A percentile compares a stretch with the other conserved stretches of the same genome.
phyloP scores from a whole-genome alignment of 169 alveolate genomes.

The Plasmodium yoelii region DNA sequence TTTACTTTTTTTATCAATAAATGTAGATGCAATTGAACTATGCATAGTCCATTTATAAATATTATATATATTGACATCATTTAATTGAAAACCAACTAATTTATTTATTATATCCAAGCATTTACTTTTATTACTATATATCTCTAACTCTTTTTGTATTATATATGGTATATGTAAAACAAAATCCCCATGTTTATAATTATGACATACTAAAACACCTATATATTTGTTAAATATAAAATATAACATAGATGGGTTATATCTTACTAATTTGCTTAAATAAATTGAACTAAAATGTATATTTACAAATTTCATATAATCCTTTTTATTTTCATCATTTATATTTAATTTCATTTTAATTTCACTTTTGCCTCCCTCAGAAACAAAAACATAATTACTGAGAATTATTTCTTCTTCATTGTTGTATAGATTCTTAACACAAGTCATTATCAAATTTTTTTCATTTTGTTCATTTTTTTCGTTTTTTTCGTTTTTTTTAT shows the following conservation, averaged over 20 bases:
- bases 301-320: slow-evolving; percentile 89
- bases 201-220: slow-evolving; percentile 92
- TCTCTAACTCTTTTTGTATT: slow-evolving; percentile 83
- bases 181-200: slow-evolving; percentile 90
- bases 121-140: slow-evolving; percentile 15
- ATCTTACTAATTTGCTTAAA: slow-evolving; percentile 81
- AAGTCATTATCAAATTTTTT: slow-evolving; percentile 24
- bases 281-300: slow-evolving; percentile 88
- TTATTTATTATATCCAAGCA: slow-evolving; percentile 80
- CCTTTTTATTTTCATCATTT: slow-evolving; percentile 74
- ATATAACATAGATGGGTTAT: slow-evolving; percentile 90
- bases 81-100: slow-evolving; percentile 77
- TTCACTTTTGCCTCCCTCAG: slow-evolving; percentile 82
- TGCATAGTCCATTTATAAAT: slow-evolving; percentile 86
- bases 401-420: slow-evolving; percentile 82
- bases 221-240: slow-evolving; percentile 87
- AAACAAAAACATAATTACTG: slow-evolving; percentile 82
- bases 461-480: neutral
- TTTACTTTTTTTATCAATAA: slow-evolving; percentile 78
- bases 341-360: slow-evolving; percentile 40
- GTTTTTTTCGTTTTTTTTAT: too few relatives aligned
- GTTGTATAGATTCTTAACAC: slow-evolving; percentile 21
- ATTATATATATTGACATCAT: slow-evolving; percentile 81
- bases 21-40: slow-evolving; percentile 86
- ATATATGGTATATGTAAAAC: slow-evolving; percentile 93